Evolutionary conservation across 495 filamentous ascomycete genomes (phyloP), one percentile per base, ranked within the genome.

Genomic region (Elasticomyces elasticus): DNA sequence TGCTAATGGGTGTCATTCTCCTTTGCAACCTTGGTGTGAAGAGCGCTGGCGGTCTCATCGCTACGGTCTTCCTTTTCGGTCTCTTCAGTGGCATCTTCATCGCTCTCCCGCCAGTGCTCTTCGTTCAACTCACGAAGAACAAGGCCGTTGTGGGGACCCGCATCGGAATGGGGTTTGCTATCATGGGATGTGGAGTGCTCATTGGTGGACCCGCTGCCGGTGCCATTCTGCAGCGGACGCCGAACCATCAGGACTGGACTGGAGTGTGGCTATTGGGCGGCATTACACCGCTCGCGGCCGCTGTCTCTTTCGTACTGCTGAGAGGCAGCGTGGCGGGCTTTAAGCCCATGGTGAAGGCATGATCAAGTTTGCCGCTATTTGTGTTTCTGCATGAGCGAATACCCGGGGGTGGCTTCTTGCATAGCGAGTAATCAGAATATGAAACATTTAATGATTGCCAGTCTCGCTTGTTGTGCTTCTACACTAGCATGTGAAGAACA

Each of bases 31-130:
- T 64, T 0, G 61, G 54, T 25, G 63, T 62, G 15, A 23, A 50
- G 26, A 58, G 42, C 23, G 46, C 33, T 27, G 61, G 30, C 13
- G 55, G 52, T n/a, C 45, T 66, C 17, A 51, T 67, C 23, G 51
- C 51, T 23, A 49, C 28, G 9, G 46, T 50, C 19, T 17, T 63
- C 12, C 35, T 67, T 22, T 55, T 56, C 31, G 63, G 65, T 15
- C 62, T 67, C 54, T 64, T 64, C 61, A 49, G 31, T 37, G 63
- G 65, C 49, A 59, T 62, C 30, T 51, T 67, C 55, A 57, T 66
- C 48, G 58, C 58, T 10, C 58, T 67, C 1, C 65, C 65, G 12
- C 61, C 65, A 7, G 58, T 64, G 13, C 51, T 60, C 37, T 64
- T 67, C 54, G 47, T 47, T 15, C 48, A 43, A 0, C 51, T 67